phyloP scores from a whole-genome alignment of 2,329 filamentous ascomycete species.

The Albifimbria verrucaria region DNA sequence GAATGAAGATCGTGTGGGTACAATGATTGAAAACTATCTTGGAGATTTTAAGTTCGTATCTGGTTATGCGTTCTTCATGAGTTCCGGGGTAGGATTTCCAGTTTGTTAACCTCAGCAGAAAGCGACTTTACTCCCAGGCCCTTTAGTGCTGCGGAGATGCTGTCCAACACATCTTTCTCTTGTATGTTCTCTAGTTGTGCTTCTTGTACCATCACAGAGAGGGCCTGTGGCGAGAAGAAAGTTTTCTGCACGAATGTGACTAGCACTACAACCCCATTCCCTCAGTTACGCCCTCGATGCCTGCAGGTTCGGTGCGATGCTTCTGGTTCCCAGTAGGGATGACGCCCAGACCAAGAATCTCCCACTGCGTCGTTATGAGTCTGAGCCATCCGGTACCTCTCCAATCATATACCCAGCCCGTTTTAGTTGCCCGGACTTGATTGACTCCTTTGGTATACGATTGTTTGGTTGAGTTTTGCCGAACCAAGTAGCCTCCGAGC shows the following conservation, averaged over 20 bases:
- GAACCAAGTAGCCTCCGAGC: neutral
- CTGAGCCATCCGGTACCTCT: neutral
- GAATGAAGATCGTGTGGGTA: neutral
- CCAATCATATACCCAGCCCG: neutral
- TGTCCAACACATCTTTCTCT: neutral
- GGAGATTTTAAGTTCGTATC: too few relatives aligned
- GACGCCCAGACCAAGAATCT: neutral
- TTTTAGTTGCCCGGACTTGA: neutral
- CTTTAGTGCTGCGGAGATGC: neutral
- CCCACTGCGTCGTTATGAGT: neutral
- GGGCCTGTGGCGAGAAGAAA: neutral
- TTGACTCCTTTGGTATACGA: neutral
- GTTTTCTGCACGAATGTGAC: constrained; percentile 1
- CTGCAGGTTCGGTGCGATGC: neutral
- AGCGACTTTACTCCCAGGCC: neutral
- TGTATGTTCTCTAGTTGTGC: neutral
- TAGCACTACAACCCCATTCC: neutral
- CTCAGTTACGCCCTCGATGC: neutral
- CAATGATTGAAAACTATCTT: neutral
- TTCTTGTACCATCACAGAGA: neutral
- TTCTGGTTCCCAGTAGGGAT: neutral
- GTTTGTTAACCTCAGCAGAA: neutral
- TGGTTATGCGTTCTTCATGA: neutral
- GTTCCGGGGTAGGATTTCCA: neutral
- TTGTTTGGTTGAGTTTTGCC: neutral